Evolutionary conservation across 495 filamentous ascomycete species (phyloP).

Genomic region (Hypoxylon crocopeplum): DNA sequence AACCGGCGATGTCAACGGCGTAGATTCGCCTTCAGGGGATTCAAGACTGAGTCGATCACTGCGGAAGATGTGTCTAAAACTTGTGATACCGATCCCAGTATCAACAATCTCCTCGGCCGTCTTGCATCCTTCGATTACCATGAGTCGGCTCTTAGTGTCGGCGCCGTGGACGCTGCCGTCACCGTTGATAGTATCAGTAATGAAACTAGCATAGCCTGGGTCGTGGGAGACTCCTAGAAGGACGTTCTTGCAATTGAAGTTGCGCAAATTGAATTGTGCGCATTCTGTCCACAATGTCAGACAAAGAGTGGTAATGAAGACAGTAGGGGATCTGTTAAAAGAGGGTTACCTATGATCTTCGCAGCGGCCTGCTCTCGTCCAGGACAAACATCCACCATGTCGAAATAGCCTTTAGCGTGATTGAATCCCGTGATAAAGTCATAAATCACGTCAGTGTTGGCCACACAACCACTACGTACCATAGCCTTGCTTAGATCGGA

Average conservation of each 20-base stretch:
- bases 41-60: conserved; percentile 58
- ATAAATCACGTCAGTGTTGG: conserved; percentile 59
- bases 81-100: conserved; percentile 63
- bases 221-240: conserved; percentile 81
- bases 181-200: too few species aligned
- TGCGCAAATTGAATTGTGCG: conserved; percentile 64
- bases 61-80: conserved; percentile 71
- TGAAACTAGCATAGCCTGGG: conserved; percentile 74
- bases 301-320: conserved; percentile 7
- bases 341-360: conserved; percentile 75
- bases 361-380: conserved; percentile 73
- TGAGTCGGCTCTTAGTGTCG: conserved; percentile 64
- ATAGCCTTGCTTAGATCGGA: conserved; percentile 67
- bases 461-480: conserved; percentile 63
- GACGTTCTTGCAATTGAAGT: conserved; percentile 82
- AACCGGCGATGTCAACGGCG: conserved; percentile 12
- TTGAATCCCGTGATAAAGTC: conserved; percentile 82
- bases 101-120: conserved; percentile 70
- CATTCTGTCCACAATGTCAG: conserved; percentile 56
- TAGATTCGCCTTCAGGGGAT: too few species aligned
- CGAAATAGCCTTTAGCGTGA: conserved; percentile 71
- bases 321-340: neutral
- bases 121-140: conserved; percentile 76
- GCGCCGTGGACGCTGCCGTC: conserved; percentile 64
- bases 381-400: conserved; percentile 77